Conservation (phyloP, 805 yeast species). For the Candida morakotiae region DNA sequence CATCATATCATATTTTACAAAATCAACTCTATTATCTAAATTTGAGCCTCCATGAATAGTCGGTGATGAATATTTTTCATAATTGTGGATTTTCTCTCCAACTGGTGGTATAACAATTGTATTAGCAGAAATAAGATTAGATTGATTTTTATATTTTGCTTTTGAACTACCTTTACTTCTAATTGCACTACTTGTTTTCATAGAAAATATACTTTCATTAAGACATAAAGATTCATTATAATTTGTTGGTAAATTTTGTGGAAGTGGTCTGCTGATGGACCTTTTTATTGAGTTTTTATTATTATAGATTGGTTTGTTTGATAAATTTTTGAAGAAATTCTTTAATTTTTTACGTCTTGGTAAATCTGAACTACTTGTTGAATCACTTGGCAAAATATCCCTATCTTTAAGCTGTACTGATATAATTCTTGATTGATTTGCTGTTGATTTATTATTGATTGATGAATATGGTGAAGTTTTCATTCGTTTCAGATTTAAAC, state of each 20-base stretch:
- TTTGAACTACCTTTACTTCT: not conserved
- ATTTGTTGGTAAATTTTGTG: not conserved
- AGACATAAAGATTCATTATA: not conserved
- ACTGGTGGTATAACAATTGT: slow-evolving; percentile 10
- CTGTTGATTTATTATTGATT: no score
- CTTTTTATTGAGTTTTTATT: not conserved
- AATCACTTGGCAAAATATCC: not conserved
- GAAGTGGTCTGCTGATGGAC: slow-evolving; percentile 2
- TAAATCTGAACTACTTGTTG: not conserved
- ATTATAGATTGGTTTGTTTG: not conserved
- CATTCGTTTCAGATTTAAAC: no score
- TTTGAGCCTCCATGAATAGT: slow-evolving; percentile 7
- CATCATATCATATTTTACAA: slow-evolving; percentile 9
- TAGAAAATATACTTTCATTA: not conserved
- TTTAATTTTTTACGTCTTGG: slow-evolving; percentile 2
- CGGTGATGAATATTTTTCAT: slow-evolving; percentile 3
- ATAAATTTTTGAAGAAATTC: slow-evolving; percentile 2
- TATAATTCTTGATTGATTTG: not conserved
- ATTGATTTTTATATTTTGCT: not conserved
- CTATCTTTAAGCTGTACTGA: not conserved
- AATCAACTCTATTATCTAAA: not conserved
- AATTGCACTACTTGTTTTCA: slow-evolving; percentile 2
- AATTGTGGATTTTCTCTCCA: slow-evolving; percentile 4
- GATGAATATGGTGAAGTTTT: no score
- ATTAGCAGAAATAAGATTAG: not conserved